phyloP scores from a whole-genome alignment of 371 early-diverging fungal species.

The Rhizopus sp. region DNA sequence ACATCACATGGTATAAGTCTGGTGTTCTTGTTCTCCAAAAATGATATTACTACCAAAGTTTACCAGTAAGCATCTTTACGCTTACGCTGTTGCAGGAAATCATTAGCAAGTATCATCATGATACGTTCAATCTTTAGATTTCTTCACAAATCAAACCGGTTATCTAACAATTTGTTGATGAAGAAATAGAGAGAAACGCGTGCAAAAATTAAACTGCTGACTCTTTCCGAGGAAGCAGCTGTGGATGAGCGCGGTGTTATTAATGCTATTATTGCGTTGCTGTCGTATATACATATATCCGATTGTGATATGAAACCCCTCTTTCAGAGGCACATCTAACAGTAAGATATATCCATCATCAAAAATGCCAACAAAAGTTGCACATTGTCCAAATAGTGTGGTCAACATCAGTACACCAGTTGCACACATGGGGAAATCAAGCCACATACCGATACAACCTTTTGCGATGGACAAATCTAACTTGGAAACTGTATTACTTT shows the following conservation, averaged over 20 bases:
- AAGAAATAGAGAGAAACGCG: constrained; percentile 6
- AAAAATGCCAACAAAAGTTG: too few relatives aligned
- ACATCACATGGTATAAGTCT: background rate
- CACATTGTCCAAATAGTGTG: too few relatives aligned
- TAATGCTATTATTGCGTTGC: constrained; percentile 14
- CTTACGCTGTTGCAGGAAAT: constrained; percentile 10
- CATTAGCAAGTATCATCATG: constrained; percentile 11
- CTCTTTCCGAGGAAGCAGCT: constrained; percentile 8
- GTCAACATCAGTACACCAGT: too few relatives aligned
- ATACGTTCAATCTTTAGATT: constrained; percentile 11
- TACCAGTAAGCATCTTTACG: constrained; percentile 11
- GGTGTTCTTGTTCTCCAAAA: constrained; percentile 20
- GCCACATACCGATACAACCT: too few relatives aligned
- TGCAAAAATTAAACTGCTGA: constrained; percentile 11
- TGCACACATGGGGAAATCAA: too few relatives aligned
- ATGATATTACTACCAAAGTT: constrained; percentile 14
- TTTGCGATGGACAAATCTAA: too few relatives aligned
- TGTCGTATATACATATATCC: constrained; percentile 22
- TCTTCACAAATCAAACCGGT: constrained; percentile 8
- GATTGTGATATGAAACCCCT: constrained; percentile 25
- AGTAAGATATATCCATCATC: too few relatives aligned
- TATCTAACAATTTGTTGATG: constrained; percentile 7
- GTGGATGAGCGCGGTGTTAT: constrained; percentile 7
- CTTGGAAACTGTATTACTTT: too few relatives aligned
- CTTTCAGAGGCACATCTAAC: background rate